These are phyloP conservation scores for Boletus sensibilis DNA, from an alignment of 768 basidiomycete species.

Conservation along the genomic window DNA sequence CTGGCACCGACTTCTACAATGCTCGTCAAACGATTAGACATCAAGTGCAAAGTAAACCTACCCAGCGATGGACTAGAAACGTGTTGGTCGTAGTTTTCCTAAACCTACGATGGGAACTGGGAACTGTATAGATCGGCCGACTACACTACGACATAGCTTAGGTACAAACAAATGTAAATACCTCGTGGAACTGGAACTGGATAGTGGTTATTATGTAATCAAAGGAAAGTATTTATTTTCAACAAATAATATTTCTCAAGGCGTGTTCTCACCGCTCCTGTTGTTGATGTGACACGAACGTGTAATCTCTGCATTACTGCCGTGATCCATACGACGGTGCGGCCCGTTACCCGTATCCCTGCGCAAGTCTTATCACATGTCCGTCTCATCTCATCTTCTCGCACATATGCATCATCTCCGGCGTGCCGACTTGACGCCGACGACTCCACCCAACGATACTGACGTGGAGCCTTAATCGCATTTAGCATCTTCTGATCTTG, in stretches of 20 bases:
- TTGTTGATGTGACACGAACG: too few relatives aligned
- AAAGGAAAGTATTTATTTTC: background rate
- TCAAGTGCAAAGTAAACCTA: conserved; percentile 1
- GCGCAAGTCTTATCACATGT: conserved; percentile 5
- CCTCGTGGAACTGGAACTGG: too few relatives aligned
- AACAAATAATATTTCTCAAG: background rate
- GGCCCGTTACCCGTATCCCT: background rate
- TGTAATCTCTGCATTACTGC: background rate
- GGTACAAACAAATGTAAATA: too few relatives aligned
- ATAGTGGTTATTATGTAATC: conserved; percentile 25
- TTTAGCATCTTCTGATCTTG: conserved; percentile 9
- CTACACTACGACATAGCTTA: too few relatives aligned
- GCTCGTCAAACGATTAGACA: background rate
- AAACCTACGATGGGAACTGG: too few relatives aligned
- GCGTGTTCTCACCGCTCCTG: too few relatives aligned
- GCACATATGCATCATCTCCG: background rate
- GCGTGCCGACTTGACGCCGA: conserved; percentile 9
- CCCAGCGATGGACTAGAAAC: conserved; percentile 7
- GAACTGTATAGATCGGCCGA: too few relatives aligned
- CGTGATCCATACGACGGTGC: background rate
- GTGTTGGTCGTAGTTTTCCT: conserved; percentile 4
- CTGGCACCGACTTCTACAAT: background rate
- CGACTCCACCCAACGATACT: background rate
- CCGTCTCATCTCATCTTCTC: background rate
- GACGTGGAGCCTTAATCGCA: background rate